Evolutionary conservation across 495 filamentous ascomycete species (phyloP).

Genomic region (Podospora pseudocomata): DNA sequence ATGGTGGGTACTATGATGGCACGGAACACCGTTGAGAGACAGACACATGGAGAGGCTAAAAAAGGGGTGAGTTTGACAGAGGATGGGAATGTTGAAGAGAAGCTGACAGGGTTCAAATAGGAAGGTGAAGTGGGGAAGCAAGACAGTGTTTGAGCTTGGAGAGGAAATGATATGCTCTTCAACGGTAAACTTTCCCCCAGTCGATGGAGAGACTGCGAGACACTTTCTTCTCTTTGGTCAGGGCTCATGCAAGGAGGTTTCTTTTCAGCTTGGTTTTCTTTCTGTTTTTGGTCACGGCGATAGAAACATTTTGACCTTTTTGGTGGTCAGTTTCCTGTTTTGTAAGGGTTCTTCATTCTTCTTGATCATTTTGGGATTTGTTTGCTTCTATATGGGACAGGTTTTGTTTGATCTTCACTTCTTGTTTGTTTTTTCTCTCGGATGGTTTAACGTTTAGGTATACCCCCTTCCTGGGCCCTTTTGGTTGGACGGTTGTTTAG

Average conservation of each 20-base stretch:
- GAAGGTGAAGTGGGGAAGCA: not conserved
- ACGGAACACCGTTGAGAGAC: not conserved
- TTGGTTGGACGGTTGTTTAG: not conserved
- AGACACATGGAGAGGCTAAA: not conserved
- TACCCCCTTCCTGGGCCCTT: not conserved
- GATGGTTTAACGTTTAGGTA: not conserved
- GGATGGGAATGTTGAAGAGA: not conserved
- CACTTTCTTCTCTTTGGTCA: slow-evolving; percentile 1
- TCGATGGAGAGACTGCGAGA: not conserved
- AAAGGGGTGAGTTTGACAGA: not conserved
- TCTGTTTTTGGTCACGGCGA: slow-evolving; percentile 3
- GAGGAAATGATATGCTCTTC: slow-evolving; percentile 1
- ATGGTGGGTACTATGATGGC: slow-evolving; percentile 15
- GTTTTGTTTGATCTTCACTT: not conserved
- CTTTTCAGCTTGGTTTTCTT: slow-evolving; percentile 1
- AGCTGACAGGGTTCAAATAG: not conserved
- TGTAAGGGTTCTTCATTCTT: not conserved
- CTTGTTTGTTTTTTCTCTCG: not conserved
- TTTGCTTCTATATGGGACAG: not conserved
- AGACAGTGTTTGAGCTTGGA: not conserved
- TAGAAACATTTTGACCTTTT: not conserved
- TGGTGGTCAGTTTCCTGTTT: not conserved
- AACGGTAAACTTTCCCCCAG: not conserved
- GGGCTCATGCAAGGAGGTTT: not conserved
- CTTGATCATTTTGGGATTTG: not conserved